Evolutionary conservation across 495 filamentous ascomycete species (phyloP), one percentile per base, ranked within the genome.

Genomic region (Extremus antarcticus): DNA sequence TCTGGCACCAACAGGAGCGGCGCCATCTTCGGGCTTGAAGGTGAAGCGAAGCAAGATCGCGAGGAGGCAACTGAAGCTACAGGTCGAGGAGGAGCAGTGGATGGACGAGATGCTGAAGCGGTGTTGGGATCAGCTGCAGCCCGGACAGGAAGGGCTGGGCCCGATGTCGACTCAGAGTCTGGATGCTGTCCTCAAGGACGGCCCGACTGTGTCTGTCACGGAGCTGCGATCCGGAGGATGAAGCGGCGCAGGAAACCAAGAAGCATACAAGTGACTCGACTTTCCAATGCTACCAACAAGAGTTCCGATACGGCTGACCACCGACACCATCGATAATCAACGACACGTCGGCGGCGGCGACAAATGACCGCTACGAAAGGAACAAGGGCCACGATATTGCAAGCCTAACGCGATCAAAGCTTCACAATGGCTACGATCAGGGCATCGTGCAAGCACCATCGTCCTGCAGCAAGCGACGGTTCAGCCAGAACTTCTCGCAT

Each of bases 21-120:
- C 16, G 8, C 19, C 41, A 45, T 48, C 46, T 3, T 11, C 20
- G 13, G 58, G 50, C 8, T 24, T 55, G 55, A 54, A 49, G 47
- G 55, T 62, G 2, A 54, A 58, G 51, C 53, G 55, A 2, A 51
- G 59, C 24, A 59, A 56, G 49, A 56, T 63, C 41, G 56, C 60
- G 56, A 22, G 45, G n/a, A 47, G 56, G 45, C 57, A 56, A 52
- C 43, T 52, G 47, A 32, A 51, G 32, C 20, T 63, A 52, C 43
- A 56, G 47, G 22, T 53, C 9, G 60, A 59, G 50, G 56, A 59
- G 57, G 56, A 63, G 45, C 22, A 50, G 39, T 59, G 56, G 60
- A 53, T 56, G 41, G 43, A 50, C 25, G 55, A 55, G 52, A 59
- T 63, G 56, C 32, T 59, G 51, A 41, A 46, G 43, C 47, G 23